A percentile compares a stretch with the other conserved stretches of the same genome.
Conservation (phyloP, 345 rosid species). For the Raphanus raphanistrum region DNA sequence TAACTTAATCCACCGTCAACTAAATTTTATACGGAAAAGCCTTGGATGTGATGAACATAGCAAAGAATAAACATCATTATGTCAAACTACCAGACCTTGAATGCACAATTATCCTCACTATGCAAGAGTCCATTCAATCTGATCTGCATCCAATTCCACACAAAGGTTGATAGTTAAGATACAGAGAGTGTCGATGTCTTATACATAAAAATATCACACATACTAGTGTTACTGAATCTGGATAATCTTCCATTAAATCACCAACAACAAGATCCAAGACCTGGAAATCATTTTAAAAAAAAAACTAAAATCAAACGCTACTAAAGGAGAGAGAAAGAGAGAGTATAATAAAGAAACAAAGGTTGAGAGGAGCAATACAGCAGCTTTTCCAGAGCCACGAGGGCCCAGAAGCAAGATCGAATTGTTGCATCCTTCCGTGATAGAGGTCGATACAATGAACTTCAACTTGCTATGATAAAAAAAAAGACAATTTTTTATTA, state of each 20-base stretch:
- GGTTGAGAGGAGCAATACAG: constrained; percentile 46
- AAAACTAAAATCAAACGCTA: not conserved
- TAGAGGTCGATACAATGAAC: constrained; percentile 42
- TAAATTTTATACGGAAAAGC: not conserved
- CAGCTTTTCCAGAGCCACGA: constrained; percentile 81
- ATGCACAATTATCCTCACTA: constrained; percentile 73
- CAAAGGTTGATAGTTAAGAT: not conserved
- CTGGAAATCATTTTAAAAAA: constrained; percentile 38
- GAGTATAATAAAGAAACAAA: not conserved
- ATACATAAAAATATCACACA: not conserved
- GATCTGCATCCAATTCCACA: constrained; percentile 53
- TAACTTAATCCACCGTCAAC: not conserved
- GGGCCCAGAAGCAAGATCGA: constrained; percentile 70
- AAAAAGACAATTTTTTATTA: not conserved
- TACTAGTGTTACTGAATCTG: constrained; percentile 67
- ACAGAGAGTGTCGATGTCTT: not conserved
- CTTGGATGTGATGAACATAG: not conserved
- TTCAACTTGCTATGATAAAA: constrained; percentile 58
- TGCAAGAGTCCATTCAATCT: constrained; percentile 88
- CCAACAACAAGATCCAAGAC: constrained; percentile 80
- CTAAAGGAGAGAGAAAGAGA: not conserved
- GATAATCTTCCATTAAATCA: constrained; percentile 45
- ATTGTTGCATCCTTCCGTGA: constrained; percentile 59
- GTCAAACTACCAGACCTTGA: constrained; percentile 53
- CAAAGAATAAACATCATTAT: too few species aligned